Conservation (phyloP, 805 yeast species). For the Komagataella kurtzmanii region DNA sequence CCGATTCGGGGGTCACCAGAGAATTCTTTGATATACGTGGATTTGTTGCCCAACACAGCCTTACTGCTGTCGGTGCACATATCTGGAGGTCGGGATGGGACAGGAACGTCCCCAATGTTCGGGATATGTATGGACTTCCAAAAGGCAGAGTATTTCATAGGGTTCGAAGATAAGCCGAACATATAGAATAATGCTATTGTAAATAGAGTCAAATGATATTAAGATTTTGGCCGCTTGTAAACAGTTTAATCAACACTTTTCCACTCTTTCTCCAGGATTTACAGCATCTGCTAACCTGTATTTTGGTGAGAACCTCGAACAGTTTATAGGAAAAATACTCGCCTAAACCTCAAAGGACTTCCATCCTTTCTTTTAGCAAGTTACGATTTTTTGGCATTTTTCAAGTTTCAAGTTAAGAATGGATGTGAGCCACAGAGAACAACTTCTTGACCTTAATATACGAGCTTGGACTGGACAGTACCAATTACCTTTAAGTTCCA, state of each 20-base stretch:
- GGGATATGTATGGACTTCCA: slow-evolving; percentile 62
- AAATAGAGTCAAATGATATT: not conserved
- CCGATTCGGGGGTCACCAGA: slow-evolving; percentile 16
- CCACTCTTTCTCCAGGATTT: not conserved
- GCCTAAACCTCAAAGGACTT: too few relatives aligned
- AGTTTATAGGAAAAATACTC: too few relatives aligned
- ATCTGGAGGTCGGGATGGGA: slow-evolving; percentile 85
- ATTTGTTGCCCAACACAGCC: slow-evolving; percentile 39
- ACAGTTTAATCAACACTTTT: not conserved
- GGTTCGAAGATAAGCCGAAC: slow-evolving; percentile 23
- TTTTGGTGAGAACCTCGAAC: too few relatives aligned
- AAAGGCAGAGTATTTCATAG: slow-evolving; percentile 64
- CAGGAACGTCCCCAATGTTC: slow-evolving; percentile 50
- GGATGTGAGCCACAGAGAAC: slow-evolving; percentile 7
- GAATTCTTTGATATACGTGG: slow-evolving; percentile 58
- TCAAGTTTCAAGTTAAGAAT: not conserved
- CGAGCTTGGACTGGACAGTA: slow-evolving; percentile 41
- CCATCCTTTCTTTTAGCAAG: too few relatives aligned
- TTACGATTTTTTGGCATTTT: too few relatives aligned
- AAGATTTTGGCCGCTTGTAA: not conserved
- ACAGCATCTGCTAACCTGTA: too few relatives aligned
- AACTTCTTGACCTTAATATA: slow-evolving; percentile 25
- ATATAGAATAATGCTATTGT: not conserved
- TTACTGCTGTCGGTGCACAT: slow-evolving; percentile 84
- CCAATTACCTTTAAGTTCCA: slow-evolving; percentile 13